phyloP scores from a whole-genome alignment of 2,329 filamentous ascomycete genomes.

The Cladophialophora yegresii region DNA sequence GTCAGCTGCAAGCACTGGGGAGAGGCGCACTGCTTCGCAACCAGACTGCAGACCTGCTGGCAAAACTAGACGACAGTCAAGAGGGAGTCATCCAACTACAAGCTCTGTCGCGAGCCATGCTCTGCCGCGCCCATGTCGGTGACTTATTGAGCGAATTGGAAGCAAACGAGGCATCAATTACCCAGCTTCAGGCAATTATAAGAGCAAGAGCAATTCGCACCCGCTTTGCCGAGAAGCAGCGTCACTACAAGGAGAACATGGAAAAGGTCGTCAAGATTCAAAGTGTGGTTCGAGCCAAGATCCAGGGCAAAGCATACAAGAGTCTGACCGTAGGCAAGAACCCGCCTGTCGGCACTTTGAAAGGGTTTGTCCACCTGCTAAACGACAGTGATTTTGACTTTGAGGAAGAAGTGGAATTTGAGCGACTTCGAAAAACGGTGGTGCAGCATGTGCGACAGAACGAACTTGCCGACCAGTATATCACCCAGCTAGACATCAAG shows the following conservation, averaged over 20 bases:
- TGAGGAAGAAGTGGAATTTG: slow-evolving; percentile 97
- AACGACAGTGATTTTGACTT: slow-evolving; percentile 99
- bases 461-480: slow-evolving; percentile 95
- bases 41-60: slow-evolving; percentile 57
- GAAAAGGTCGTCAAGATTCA: slow-evolving; percentile 98
- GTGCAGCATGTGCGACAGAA: slow-evolving; percentile 97
- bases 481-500: slow-evolving; percentile 97
- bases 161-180: slow-evolving; percentile 74
- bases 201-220: slow-evolving; percentile 73
- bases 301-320: slow-evolving; percentile 97
- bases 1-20: slow-evolving; percentile 45
- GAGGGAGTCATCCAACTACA: slow-evolving; percentile 71
- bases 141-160: slow-evolving; percentile 75
- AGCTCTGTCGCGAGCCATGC: slow-evolving; percentile 73
- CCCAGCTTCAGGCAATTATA: slow-evolving; percentile 72
- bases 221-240: slow-evolving; percentile 79
- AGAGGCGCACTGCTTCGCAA: slow-evolving; percentile 47
- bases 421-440: slow-evolving; percentile 89
- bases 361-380: slow-evolving; percentile 95
- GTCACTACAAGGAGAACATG: slow-evolving; percentile 95
- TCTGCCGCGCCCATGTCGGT: slow-evolving; percentile 73
- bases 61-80: slow-evolving; percentile 69
- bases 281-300: slow-evolving; percentile 89
- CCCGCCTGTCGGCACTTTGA: slow-evolving; percentile 92
- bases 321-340: slow-evolving; percentile 95